Conservation (phyloP, 306 rosid species). For the Cucurbita pepo region DNA sequence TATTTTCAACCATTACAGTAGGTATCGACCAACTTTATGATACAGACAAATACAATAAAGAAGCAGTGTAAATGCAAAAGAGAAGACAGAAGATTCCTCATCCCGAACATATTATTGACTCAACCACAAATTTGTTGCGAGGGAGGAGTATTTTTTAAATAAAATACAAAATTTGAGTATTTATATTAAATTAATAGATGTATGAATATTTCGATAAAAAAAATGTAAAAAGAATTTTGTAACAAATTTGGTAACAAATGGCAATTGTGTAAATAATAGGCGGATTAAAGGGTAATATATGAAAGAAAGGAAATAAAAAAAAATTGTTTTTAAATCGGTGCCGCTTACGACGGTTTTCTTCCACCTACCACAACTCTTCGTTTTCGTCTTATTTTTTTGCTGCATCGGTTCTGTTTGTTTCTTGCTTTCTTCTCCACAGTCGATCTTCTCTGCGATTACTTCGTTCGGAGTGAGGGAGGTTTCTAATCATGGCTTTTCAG, state of each 20-base stretch:
- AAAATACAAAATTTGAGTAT: too few relatives aligned
- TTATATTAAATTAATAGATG: too few relatives aligned
- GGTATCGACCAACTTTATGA: too few relatives aligned
- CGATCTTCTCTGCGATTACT: neutral
- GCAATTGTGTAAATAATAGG: neutral
- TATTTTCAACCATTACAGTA: too few relatives aligned
- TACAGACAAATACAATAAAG: too few relatives aligned
- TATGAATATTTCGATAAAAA: too few relatives aligned
- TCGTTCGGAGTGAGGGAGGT: neutral
- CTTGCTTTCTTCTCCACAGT: neutral
- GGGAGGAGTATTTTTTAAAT: too few relatives aligned
- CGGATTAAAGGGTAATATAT: neutral
- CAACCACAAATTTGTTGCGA: too few relatives aligned
- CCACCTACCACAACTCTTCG: neutral
- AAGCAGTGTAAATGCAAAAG: too few relatives aligned
- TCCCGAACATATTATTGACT: too few relatives aligned
- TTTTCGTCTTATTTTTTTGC: neutral
- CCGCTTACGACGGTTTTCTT: neutral
- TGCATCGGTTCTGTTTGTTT: neutral
- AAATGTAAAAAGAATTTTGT: neutral
- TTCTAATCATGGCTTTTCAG: slow-evolving; percentile 44
- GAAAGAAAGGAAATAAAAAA: neutral
- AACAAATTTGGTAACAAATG: neutral
- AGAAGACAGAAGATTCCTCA: too few relatives aligned
- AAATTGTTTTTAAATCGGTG: neutral